These are phyloP conservation scores for Exophiala mesophila DNA, from an alignment of 2,329 filamentous ascomycete species.

Conservation along the genomic window DNA sequence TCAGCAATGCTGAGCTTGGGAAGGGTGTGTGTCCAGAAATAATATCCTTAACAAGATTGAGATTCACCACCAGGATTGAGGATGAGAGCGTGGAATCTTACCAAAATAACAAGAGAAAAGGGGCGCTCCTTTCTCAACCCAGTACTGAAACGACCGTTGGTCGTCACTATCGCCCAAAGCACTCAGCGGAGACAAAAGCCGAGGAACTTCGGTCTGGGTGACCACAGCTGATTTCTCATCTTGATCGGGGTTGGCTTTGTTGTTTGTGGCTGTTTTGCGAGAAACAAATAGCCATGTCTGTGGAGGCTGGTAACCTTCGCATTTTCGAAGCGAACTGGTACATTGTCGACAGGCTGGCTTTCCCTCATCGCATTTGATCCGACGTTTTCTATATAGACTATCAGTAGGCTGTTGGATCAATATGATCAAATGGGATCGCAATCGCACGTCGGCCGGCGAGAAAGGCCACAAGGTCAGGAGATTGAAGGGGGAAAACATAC, in stretches of 20 bases:
- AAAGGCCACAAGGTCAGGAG: neutral
- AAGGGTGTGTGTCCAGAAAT: slow-evolving; percentile 18
- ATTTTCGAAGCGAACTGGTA: slow-evolving; percentile 18
- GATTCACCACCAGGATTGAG: neutral
- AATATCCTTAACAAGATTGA: slow-evolving; percentile 13
- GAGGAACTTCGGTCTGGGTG: slow-evolving; percentile 7
- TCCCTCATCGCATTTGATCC: slow-evolving; percentile 23
- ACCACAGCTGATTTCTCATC: neutral
- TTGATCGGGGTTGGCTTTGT: neutral
- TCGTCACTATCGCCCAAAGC: slow-evolving; percentile 11
- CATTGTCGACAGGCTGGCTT: slow-evolving; percentile 22
- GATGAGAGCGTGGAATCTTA: slow-evolving; percentile 3
- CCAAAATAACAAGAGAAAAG: slow-evolving; percentile 21
- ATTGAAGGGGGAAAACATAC: slow-evolving; percentile 4
- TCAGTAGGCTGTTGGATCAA: no score
- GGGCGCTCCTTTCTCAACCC: slow-evolving; percentile 17
- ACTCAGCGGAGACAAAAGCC: slow-evolving; percentile 10
- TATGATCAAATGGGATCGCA: neutral
- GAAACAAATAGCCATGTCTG: slow-evolving; percentile 23
- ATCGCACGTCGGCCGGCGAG: neutral
- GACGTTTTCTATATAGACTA: slow-evolving; percentile 22
- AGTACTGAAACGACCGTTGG: slow-evolving; percentile 17
- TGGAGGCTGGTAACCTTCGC: slow-evolving; percentile 21
- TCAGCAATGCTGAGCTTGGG: slow-evolving; percentile 15
- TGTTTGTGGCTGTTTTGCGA: neutral